Evolutionary conservation across 495 filamentous ascomycete genomes (phyloP), one percentile per base, ranked within the genome.

Genomic region (Mytilinidion resinicola): DNA sequence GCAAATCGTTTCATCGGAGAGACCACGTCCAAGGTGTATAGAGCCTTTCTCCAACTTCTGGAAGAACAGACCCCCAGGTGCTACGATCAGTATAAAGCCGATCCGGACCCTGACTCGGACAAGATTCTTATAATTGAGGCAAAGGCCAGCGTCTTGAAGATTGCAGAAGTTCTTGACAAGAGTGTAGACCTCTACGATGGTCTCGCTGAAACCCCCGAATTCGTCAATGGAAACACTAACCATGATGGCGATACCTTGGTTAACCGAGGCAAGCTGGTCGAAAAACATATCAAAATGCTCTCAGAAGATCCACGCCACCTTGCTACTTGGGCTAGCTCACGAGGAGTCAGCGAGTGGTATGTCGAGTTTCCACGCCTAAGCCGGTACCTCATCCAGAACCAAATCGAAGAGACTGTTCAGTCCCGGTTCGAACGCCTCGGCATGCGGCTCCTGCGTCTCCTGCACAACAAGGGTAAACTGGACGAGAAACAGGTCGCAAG

Each of bases 401-500:
- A 96, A 69, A 72, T 97, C 9, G 88, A 96, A 63, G 80, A 81
- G 30, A 84, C 88, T 21, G 83, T 96, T 44, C 80, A 85, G 47
- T 79, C 87, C 12, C 80, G 83, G 7, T 91, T 87, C 53, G 91
- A 88, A n/a, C 77, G 80, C 15, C 76, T 84, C 48, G 90, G 89
- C 3, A 76, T 86, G 4, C 88, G 91, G 4, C 77, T 97, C 4
- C 76, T 89, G 46, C 85, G 88, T 25, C 87, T 97, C 39, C 81
- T 97, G 14, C 81, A 86, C 42, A 83, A 84, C 50, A 88, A 90
- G 64, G 95, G 93, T 20, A 95, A 92, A 70, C 75, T 96, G 14
- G 91, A 96, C 59, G 93, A 99, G 69, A 95, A 93, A 67, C 82
- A 84, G 39, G 73, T 96, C 9, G 80, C 85, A 33, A 82, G 82